Base-by-base conservation (phyloP, 1,284 basidiomycete species). In the Sporisorium iseilematis-ciliati region DNA sequence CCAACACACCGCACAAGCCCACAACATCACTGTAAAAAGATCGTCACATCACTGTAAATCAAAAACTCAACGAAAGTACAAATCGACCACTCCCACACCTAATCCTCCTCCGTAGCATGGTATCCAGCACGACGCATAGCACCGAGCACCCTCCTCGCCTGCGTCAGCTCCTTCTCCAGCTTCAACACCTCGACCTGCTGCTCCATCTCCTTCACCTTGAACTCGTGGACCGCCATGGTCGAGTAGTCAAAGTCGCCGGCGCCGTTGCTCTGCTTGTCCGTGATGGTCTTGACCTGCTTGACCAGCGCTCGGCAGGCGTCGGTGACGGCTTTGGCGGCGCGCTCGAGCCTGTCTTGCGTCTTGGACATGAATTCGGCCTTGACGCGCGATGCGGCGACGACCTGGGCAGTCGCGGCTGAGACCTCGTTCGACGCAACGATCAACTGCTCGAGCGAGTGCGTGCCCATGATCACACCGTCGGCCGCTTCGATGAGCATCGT, bases 341-440 rank as follows among this genome's bases (percentile, higher is more conserved):
- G 88, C 87, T 99, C 97, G 41, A 99, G 90, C 48, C 92, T 90
- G 82, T 98, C 94, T 87, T 99, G 97, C 4, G 96, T 97, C 88
- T 95, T 95, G 67, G 93, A 95, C 95, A 98, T 99, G 78, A 98
- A 89, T 85, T 95, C 95, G 7, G 95, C 94, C 88, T 99, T 99
- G 85, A 99, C 97, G 60, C 97, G 91, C 21, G 95, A 97, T 1
- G 97, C 97, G 26, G 96, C 96, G 51, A 99, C 97, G 53, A 99
- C 91, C 87, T 99, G 97, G 6, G 96, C 97, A 0, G 97, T 99
- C 0, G 96, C 92, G 52, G 92, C 94, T 1, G 94, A 93, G 25
- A 99, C 97, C 86, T 98, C 97, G 87, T 99, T 99, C 29, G 96
- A 98, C 7, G 97, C 94, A 51, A 99, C 97, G 82, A 99, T 99